phyloP scores from a whole-genome alignment of 1,139 yeast genomes.

The Groenewaldozyma sp. region DNA sequence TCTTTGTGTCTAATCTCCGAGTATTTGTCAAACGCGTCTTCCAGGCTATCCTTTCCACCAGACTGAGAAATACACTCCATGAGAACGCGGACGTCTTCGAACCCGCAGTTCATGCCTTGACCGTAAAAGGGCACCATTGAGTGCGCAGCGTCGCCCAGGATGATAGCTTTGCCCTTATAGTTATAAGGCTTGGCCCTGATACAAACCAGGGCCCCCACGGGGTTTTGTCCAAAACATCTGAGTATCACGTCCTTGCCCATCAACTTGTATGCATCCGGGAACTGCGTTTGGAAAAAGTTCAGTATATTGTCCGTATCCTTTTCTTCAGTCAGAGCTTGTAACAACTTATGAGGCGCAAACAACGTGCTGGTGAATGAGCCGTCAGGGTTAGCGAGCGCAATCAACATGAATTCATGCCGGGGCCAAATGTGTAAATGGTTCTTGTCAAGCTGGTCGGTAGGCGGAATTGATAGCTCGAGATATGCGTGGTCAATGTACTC shows the following conservation, averaged over 20 bases:
- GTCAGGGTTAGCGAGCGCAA: conserved; percentile 76
- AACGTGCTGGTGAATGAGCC: conserved; percentile 87
- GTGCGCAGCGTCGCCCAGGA: conserved; percentile 92
- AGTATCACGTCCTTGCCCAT: conserved; percentile 53
- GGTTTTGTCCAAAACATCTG: conserved; percentile 48
- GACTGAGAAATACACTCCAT: conserved; percentile 39
- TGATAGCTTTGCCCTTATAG: conserved; percentile 50
- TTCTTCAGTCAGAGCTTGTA: conserved; percentile 32
- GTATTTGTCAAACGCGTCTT: conserved; percentile 48
- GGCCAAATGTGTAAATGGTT: conserved; percentile 94
- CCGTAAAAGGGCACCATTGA: conserved; percentile 97
- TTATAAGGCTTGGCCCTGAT: conserved; percentile 59
- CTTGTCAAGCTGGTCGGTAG: conserved; percentile 42
- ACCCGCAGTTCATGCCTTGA: conserved; percentile 95
- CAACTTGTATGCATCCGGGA: conserved; percentile 64
- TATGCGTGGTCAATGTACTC: conserved; percentile 80
- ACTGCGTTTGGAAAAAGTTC: conserved; percentile 48
- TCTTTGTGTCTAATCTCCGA: conserved; percentile 53
- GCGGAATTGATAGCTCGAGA: conserved; percentile 65
- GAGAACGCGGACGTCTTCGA: conserved; percentile 74
- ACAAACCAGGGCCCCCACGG: conserved; percentile 66
- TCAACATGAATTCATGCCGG: conserved; percentile 73
- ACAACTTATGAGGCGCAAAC: conserved; percentile 72
- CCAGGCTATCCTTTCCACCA: conserved; percentile 31
- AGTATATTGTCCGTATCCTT: conserved; percentile 8